Evolutionary conservation across 495 filamentous ascomycete species (phyloP), one percentile per base, ranked within the genome.

Genomic region (Baudoinia panamericana): DNA sequence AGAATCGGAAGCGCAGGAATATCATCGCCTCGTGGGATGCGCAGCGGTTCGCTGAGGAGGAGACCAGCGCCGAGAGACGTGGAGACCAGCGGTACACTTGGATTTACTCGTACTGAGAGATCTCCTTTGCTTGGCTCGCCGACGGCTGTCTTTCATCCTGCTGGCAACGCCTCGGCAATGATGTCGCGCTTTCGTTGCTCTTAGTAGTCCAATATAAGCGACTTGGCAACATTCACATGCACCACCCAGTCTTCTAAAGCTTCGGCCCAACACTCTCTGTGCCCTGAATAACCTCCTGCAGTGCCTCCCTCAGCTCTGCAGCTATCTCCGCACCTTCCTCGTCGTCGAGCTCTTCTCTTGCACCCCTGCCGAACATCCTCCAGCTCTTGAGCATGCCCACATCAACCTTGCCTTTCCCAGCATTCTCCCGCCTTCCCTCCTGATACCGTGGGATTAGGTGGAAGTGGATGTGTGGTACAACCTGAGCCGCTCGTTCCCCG

Each of bases 401-500:
- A 21, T 64, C 70, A 59, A 59, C 63, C 50, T 62, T 65, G 31
- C 52, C 51, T 56, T 43, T 28, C 56, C 58, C 53, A 11, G 73
- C 73, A 8, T 13, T n/a, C 11, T 50, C 47, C 23, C 29, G 22
- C 43, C 48, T 30, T 8, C 48, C 48, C 38, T 51, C 48, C 39
- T 51, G 48, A 38, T 43, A 51, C 19, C 87, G 62, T 2, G 87
- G 87, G 30, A 95, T 88, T 19, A 96, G 69, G 49, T 96, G 88
- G 60, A 86, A 94, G 58, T 95, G 87, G 5, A 88, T 78, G 60
- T 94, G 87, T 16, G 77, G 76, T 2, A 96, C 84, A 17, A 87
- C 82, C 62, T 96, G 88, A 5, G 85, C 86, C 9, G 88, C 88
- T 18, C 80, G 67, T 0, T 72, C 73, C 2, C 87, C 87, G 60